These are phyloP conservation scores for Penicillium daleae DNA, from an alignment of 495 filamentous ascomycete genomes.

Conservation along the genomic window DNA sequence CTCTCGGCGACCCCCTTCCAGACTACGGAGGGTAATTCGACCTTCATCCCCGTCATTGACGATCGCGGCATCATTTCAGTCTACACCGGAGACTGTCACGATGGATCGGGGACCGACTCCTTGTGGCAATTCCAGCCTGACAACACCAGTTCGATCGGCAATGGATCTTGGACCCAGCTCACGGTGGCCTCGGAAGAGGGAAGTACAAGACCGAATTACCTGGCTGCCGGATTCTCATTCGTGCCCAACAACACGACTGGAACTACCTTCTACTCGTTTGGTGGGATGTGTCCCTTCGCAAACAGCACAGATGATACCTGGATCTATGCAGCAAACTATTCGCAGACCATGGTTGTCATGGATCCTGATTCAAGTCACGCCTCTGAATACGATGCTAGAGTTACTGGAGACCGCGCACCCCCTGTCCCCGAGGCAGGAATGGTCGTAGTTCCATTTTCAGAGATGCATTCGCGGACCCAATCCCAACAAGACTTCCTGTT, in stretches of 20 bases:
- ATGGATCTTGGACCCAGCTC: constrained; percentile 59
- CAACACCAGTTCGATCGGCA: constrained; percentile 40
- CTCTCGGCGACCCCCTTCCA: constrained; percentile 70
- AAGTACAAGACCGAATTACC: constrained; percentile 59
- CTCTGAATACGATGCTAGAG: constrained; percentile 40
- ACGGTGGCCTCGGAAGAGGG: constrained; percentile 33
- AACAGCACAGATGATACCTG: constrained; percentile 49
- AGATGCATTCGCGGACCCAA: constrained; percentile 61
- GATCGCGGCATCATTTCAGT: constrained; percentile 68
- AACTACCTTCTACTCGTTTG: constrained; percentile 71
- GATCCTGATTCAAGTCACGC: constrained; percentile 28
- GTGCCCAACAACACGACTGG: constrained; percentile 56
- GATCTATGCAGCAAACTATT: constrained; percentile 72
- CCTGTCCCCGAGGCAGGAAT: constrained; percentile 88
- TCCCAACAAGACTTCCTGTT: constrained; percentile 76
- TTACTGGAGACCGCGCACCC: constrained; percentile 52
- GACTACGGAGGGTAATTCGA: constrained; percentile 37
- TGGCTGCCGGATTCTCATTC: constrained; percentile 70
- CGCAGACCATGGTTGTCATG: constrained; percentile 70
- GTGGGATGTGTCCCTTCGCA: constrained; percentile 80
- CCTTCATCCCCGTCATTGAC: constrained; percentile 68
- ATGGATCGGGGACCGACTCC: constrained; percentile 40
- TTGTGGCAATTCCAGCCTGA: constrained; percentile 60
- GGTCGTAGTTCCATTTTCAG: constrained; percentile 70
- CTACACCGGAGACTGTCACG: constrained; percentile 68